Evolutionary conservation across 495 filamentous ascomycete species (phyloP).

Genomic region (Penicillium soppii): DNA sequence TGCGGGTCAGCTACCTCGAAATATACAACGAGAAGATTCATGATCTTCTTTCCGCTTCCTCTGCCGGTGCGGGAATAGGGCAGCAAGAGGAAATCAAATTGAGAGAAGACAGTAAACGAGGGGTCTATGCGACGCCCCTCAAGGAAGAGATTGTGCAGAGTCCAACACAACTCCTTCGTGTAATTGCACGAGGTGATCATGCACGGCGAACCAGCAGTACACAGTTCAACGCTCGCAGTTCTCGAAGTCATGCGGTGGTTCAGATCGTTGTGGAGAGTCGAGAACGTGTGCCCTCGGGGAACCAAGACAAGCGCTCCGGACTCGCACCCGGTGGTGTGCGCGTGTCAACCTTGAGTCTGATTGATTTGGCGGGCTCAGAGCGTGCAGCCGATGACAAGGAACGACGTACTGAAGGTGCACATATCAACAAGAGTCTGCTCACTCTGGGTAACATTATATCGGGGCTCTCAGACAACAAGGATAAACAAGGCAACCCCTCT

Average conservation of each 20-base stretch:
- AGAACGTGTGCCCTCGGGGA: constrained; percentile 66
- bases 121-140: constrained; percentile 92
- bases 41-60: constrained; percentile 79
- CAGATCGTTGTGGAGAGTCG: constrained; percentile 98
- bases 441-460: constrained; percentile 96
- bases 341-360: constrained; percentile 91
- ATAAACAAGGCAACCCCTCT: constrained; percentile 69
- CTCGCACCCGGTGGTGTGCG: constrained; percentile 87
- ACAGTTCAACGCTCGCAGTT: constrained; percentile 94
- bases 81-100: constrained; percentile 91
- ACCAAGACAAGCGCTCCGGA: constrained; percentile 69
- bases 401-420: constrained; percentile 87
- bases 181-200: constrained; percentile 92
- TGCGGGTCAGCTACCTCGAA: constrained; percentile 96
- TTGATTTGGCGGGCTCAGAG: constrained; percentile 95
- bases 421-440: constrained; percentile 97
- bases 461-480: constrained; percentile 78
- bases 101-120: constrained; percentile 91
- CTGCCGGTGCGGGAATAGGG: constrained; percentile 45
- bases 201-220: constrained; percentile 87
- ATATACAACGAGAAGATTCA: constrained; percentile 99
- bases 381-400: constrained; percentile 95
- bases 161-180: constrained; percentile 89
- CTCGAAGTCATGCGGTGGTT: constrained; percentile 95
- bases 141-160: constrained; percentile 99